These are phyloP conservation scores for Cladorrhinum samala DNA, from an alignment of 495 filamentous ascomycete genomes.

Conservation along the genomic window DNA sequence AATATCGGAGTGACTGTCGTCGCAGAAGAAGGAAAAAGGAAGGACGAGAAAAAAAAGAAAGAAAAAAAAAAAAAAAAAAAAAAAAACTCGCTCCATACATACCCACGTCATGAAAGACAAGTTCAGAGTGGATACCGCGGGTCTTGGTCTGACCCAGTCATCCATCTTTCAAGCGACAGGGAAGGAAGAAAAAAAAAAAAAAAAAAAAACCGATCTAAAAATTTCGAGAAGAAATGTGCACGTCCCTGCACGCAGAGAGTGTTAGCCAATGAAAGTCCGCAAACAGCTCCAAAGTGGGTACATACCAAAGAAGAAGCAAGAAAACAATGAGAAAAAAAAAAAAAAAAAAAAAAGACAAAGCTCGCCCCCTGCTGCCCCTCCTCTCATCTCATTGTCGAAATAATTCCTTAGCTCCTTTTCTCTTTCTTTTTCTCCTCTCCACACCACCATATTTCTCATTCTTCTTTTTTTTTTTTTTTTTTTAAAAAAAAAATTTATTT, in stretches of 20 bases:
- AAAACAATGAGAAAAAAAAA: conserved; percentile 7
- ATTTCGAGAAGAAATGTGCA: neutral
- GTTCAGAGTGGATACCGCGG: neutral
- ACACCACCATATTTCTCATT: neutral
- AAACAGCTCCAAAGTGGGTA: neutral
- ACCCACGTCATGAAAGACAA: neutral
- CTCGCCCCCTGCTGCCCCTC: neutral
- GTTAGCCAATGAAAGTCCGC: neutral
- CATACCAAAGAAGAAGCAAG: neutral
- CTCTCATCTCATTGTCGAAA: neutral
- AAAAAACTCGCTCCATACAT: too few species aligned
- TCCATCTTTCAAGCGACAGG: neutral
- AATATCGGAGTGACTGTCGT: too few species aligned
- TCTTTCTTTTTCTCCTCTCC: neutral
- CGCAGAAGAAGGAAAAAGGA: too few species aligned
- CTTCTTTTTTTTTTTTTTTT: neutral
- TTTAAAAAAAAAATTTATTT: neutral
- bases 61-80: too few species aligned
- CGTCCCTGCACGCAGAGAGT: neutral
- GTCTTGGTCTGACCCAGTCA: neutral
- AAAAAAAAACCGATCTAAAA: neutral
- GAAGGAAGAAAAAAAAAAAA: neutral
- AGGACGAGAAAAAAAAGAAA: too few species aligned
- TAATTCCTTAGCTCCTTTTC: neutral
- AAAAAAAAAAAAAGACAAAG: conserved; percentile 5